Evolutionary conservation across 78 protist genomes (phyloP).

Genomic region (Cavenderia fasciculata): DNA sequence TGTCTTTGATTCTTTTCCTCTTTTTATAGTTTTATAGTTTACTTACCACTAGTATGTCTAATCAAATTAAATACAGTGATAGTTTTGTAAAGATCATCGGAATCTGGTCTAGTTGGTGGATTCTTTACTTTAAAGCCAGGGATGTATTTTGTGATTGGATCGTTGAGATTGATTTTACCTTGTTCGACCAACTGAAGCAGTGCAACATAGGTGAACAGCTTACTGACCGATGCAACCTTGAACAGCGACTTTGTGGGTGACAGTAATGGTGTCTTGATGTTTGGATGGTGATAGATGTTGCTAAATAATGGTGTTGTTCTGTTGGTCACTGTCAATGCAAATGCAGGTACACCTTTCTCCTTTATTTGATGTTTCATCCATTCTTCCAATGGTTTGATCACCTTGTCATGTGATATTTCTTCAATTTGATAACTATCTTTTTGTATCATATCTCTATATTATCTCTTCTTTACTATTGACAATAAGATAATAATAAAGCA

Average conservation of each 20-base stretch:
- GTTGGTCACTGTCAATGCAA: slow-evolving; percentile 9
- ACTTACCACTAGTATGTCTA: slow-evolving; percentile 56
- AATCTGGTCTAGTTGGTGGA: slow-evolving; percentile 40
- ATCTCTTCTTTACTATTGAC: too few species aligned
- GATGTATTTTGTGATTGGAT: slow-evolving; percentile 56
- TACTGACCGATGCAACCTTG: slow-evolving; percentile 56
- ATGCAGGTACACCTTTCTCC: slow-evolving; percentile 21
- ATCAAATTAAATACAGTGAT: slow-evolving; percentile 58
- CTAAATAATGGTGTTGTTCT: neutral
- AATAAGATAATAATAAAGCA: too few species aligned
- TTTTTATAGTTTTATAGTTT: neutral
- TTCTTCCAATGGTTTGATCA: slow-evolving; percentile 20
- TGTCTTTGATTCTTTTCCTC: too few species aligned
- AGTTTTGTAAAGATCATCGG: neutral
- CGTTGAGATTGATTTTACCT: slow-evolving; percentile 6
- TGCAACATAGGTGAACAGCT: slow-evolving; percentile 53
- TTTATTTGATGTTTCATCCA: slow-evolving; percentile 22
- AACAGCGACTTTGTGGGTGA: slow-evolving; percentile 10
- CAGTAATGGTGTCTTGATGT: slow-evolving; percentile 38
- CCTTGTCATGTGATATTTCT: neutral
- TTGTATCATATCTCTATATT: too few species aligned
- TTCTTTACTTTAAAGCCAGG: slow-evolving; percentile 30
- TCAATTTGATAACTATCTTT: too few species aligned
- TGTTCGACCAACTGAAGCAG: slow-evolving; percentile 26
- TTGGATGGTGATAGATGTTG: slow-evolving; percentile 22